These are phyloP conservation scores for Termitomyces sp. DNA, from an alignment of 768 basidiomycete genomes.

Conservation along the genomic window DNA sequence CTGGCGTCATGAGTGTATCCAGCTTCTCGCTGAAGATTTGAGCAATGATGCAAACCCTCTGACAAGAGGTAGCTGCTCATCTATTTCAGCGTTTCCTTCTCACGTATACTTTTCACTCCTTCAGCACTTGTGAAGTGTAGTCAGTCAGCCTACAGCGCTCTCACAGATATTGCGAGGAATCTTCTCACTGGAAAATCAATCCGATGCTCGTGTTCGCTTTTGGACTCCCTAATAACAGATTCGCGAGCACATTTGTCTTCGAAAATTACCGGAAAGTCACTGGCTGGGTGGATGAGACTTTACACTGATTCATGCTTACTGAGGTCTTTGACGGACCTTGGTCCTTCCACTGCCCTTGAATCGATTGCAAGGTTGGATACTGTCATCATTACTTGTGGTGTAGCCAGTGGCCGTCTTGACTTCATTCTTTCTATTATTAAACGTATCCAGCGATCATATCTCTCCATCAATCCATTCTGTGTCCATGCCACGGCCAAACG, in stretches of 20 bases:
- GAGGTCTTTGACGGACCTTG: constrained; percentile 35
- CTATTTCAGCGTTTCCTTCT: background rate
- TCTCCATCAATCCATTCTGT: constrained; percentile 5
- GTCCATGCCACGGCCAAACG: background rate
- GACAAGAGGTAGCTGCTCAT: constrained; percentile 7
- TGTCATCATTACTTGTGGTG: constrained; percentile 81
- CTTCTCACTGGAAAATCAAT: constrained; percentile 4
- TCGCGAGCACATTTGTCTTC: constrained; percentile 42
- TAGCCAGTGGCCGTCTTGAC: constrained; percentile 54
- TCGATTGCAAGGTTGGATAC: constrained; percentile 65
- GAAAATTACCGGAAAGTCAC: constrained; percentile 24
- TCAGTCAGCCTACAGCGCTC: constrained; percentile 1
- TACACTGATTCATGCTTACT: constrained; percentile 76
- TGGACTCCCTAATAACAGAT: constrained; percentile 36
- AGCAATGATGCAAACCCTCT: constrained; percentile 8
- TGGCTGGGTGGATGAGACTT: constrained; percentile 53
- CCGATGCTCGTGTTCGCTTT: constrained; percentile 2
- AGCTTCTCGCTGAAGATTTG: constrained; percentile 9
- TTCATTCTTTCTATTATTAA: constrained; percentile 59
- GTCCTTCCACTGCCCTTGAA: constrained; percentile 24
- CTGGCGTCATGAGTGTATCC: constrained; percentile 12
- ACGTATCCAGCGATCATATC: constrained; percentile 42
- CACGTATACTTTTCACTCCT: background rate
- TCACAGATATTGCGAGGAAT: constrained; percentile 5
- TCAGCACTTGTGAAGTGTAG: constrained; percentile 8